Evolutionary conservation across 306 rosid genomes (phyloP).

Genomic region (Leucaena leucocephala): DNA sequence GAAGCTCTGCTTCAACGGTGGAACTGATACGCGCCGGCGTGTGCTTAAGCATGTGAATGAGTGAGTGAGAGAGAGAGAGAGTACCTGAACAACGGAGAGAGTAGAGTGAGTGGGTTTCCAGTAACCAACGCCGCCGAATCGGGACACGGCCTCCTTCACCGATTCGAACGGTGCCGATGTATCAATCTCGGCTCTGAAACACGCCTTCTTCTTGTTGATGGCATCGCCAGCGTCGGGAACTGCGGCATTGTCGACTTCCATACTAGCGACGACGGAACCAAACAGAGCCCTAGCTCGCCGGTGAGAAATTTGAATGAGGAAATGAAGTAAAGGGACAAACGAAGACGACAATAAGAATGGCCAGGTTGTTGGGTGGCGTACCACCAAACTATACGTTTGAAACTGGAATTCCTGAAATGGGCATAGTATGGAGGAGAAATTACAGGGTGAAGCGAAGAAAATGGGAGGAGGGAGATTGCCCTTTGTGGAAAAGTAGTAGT

Average conservation of each 20-base stretch:
- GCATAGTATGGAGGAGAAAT: not conserved
- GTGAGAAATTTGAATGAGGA: not conserved
- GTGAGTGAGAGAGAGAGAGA: not conserved
- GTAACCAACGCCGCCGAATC: constrained; percentile 76
- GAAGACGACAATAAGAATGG: not conserved
- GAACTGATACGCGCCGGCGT: not conserved
- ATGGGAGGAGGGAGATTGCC: not conserved
- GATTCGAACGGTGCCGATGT: constrained; percentile 87
- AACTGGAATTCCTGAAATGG: not conserved
- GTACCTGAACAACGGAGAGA: constrained; percentile 46
- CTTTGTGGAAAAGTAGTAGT: not conserved
- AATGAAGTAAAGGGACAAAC: not conserved
- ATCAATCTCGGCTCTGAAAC: constrained; percentile 68
- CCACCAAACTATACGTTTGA: constrained; percentile 22
- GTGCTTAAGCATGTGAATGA: not conserved
- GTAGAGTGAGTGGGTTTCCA: constrained; percentile 66
- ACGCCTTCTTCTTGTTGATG: not conserved
- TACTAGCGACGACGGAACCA: not conserved
- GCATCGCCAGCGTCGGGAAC: not conserved
- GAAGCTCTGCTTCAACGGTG: constrained; percentile 3
- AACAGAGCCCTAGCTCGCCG: not conserved
- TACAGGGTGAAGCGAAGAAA: not conserved
- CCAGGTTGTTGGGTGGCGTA: not conserved
- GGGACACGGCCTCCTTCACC: constrained; percentile 72
- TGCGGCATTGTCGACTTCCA: constrained; percentile 11